These are phyloP conservation scores for Apocynum venetum DNA, from an alignment of 257 asterid species.

Conservation along the genomic window DNA sequence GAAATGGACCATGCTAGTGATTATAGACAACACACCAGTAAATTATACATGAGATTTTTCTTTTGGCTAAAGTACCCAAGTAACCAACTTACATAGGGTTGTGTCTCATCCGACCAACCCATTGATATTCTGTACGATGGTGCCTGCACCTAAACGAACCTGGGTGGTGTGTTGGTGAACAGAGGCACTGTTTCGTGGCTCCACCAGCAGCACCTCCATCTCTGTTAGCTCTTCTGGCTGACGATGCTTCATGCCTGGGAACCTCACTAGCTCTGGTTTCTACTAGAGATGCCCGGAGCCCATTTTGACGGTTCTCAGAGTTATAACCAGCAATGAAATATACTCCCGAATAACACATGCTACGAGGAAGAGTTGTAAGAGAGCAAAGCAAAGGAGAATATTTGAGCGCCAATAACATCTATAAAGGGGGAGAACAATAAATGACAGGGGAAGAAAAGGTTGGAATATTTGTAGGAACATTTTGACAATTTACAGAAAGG, in stretches of 20 bases:
- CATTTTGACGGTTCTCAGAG: not conserved
- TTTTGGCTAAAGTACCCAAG: not conserved
- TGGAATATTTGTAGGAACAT: not conserved
- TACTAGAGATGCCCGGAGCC: not conserved
- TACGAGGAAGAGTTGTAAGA: not conserved
- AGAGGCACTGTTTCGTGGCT: slow-evolving; percentile 27
- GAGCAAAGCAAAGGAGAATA: not conserved
- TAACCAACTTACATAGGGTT: slow-evolving; percentile 10
- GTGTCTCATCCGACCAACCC: slow-evolving; percentile 23
- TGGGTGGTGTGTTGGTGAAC: slow-evolving; percentile 40
- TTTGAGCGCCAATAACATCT: not conserved
- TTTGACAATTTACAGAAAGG: slow-evolving; percentile 18
- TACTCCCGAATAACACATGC: slow-evolving; percentile 28
- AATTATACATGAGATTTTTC: not conserved
- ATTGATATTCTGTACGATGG: slow-evolving; percentile 29
- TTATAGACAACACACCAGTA: not conserved
- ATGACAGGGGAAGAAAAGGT: slow-evolving; percentile 13
- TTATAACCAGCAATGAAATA: slow-evolving; percentile 4
- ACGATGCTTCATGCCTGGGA: slow-evolving; percentile 12
- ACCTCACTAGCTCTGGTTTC: not conserved
- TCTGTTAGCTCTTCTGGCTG: not conserved
- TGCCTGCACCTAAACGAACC: slow-evolving; percentile 35
- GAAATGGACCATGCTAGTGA: no score
- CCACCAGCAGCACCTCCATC: slow-evolving; percentile 4
- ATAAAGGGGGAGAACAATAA: not conserved